A percentile compares a stretch with the other conserved stretches of the same genome.
phyloP scores from a whole-genome alignment of 2,329 filamentous ascomycete genomes.

The Fusarium fracticaudum region DNA sequence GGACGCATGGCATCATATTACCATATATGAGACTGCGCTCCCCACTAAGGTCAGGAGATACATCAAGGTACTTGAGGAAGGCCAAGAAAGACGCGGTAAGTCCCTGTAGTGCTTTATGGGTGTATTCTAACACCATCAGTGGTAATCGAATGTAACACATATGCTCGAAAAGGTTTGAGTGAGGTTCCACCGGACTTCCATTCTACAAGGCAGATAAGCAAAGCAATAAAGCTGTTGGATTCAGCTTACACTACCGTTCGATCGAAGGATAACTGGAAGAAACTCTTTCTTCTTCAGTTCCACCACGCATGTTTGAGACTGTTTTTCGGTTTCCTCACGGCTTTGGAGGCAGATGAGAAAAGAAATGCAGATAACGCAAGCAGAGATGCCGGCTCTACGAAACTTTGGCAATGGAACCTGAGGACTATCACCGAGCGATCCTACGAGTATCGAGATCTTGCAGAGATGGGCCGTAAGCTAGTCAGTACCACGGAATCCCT shows the following conservation, averaged over 20 bases:
- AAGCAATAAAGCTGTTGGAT: background rate
- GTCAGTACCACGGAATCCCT: accelerated
- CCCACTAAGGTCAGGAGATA: background rate
- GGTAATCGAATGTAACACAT: background rate
- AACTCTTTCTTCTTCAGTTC: background rate
- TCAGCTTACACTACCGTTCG: background rate
- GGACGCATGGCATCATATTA: accelerated
- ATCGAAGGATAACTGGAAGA: background rate
- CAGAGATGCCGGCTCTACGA: accelerated
- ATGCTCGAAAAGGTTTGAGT: background rate
- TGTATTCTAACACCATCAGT: accelerated
- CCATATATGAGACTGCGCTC: background rate
- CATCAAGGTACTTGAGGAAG: background rate
- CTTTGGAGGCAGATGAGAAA: background rate
- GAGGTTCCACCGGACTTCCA: background rate
- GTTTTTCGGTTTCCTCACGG: accelerated
- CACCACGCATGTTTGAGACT: background rate
- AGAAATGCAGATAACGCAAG: accelerated
- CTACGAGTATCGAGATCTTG: background rate
- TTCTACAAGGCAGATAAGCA: accelerated
- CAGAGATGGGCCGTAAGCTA: accelerated
- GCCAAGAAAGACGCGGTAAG: background rate
- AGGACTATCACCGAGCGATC: accelerated
- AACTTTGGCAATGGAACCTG: background rate
- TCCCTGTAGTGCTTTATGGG: background rate